A percentile compares a stretch with the other conserved stretches of the same genome.
Conservation (phyloP, 345 rosid genomes). For the Nephelium lappaceum region DNA sequence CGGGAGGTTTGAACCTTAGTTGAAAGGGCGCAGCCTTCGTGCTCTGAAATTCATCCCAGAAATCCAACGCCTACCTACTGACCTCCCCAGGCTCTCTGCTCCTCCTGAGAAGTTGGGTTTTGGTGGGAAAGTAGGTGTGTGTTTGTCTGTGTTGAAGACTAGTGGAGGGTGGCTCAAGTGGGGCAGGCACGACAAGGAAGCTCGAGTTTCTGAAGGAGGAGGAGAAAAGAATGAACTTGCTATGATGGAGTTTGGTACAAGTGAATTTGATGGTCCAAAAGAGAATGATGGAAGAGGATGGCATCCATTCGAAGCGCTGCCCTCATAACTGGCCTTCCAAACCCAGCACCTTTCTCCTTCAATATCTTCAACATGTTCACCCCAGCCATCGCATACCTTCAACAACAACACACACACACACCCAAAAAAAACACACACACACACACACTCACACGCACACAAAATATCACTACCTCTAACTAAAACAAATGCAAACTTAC, state of each 20-base stretch:
- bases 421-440: background rate
- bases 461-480: background rate
- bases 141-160: slow-evolving; percentile 53
- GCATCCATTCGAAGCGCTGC: slow-evolving; percentile 73
- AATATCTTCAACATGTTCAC: slow-evolving; percentile 80
- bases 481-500: background rate
- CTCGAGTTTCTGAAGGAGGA: slow-evolving; percentile 41
- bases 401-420: background rate
- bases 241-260: too few species aligned
- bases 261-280: too few species aligned
- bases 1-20: too few species aligned
- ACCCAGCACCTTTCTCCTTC: slow-evolving; percentile 75
- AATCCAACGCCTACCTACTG: too few species aligned
- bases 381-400: slow-evolving; percentile 86
- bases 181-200: slow-evolving; percentile 73
- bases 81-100: too few species aligned
- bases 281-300: background rate
- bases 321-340: slow-evolving; percentile 73
- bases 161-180: slow-evolving; percentile 54
- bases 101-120: background rate
- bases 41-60: too few species aligned
- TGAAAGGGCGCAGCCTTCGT: too few species aligned
- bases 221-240: too few species aligned
- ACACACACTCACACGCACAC: background rate
- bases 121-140: slow-evolving; percentile 44